These are phyloP conservation scores for Peniophora sp. DNA, from an alignment of 1,284 basidiomycete genomes.

Conservation along the genomic window DNA sequence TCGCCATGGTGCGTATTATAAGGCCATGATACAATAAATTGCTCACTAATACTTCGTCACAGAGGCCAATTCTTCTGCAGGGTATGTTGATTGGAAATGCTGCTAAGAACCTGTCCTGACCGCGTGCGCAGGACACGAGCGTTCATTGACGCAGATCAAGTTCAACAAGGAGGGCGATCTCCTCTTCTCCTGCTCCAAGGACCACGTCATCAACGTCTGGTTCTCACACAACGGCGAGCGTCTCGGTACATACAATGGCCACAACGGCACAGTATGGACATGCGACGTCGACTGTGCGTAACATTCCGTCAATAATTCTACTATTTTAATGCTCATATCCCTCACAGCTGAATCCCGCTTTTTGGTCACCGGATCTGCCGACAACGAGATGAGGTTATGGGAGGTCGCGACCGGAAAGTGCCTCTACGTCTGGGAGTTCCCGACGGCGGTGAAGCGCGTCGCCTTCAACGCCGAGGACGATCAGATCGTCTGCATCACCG, in stretches of 20 bases:
- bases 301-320: slow-evolving; percentile 1
- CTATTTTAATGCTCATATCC: slow-evolving; percentile 2
- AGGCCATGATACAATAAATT: background rate
- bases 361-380: slow-evolving; percentile 83
- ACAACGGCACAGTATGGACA: slow-evolving; percentile 97
- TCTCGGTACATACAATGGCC: slow-evolving; percentile 92
- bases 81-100: background rate
- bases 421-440: slow-evolving; percentile 93
- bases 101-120: background rate
- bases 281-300: slow-evolving; percentile 90
- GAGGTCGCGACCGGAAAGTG: slow-evolving; percentile 86
- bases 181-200: slow-evolving; percentile 94
- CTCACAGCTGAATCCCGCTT: slow-evolving; percentile 73
- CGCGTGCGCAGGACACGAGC: slow-evolving; percentile 76
- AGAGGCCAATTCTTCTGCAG: slow-evolving; percentile 1
- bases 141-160: slow-evolving; percentile 94
- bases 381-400: slow-evolving; percentile 94
- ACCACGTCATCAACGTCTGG: slow-evolving; percentile 94
- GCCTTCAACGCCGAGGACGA: slow-evolving; percentile 85
- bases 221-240: slow-evolving; percentile 98
- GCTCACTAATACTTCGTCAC: background rate
- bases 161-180: slow-evolving; percentile 96
- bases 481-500: slow-evolving; percentile 87
- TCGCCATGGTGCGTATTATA: background rate
- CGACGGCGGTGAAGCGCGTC: slow-evolving; percentile 95